These are phyloP conservation scores for Aspergillus pseudonomiae DNA, from an alignment of 2,329 filamentous ascomycete species.

Conservation along the genomic window DNA sequence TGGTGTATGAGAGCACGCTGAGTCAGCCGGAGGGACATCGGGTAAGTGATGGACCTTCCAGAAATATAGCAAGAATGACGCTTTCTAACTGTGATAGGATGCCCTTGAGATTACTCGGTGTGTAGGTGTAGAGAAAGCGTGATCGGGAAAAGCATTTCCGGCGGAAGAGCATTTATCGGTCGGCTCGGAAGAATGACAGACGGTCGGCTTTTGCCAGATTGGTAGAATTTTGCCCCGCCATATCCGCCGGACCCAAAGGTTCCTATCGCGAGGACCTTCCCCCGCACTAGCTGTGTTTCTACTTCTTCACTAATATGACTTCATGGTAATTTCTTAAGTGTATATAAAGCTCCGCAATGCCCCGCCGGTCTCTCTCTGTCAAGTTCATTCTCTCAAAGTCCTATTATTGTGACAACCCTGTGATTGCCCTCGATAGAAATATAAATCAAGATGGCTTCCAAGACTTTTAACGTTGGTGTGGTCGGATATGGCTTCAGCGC, in stretches of 20 bases:
- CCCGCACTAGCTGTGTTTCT: conserved; percentile 25
- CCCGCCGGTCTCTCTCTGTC: background rate
- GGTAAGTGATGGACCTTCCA: conserved; percentile 23
- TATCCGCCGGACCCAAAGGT: conserved; percentile 38
- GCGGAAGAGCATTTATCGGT: conserved; percentile 4
- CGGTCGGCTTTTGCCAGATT: conserved; percentile 57
- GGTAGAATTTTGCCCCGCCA: conserved; percentile 24
- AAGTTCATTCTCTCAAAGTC: conserved; percentile 24
- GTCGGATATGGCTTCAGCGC: conserved; percentile 67
- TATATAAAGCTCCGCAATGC: conserved; percentile 10
- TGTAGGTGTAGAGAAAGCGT: conserved; percentile 26
- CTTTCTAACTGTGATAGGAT: conserved; percentile 25
- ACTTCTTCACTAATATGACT: background rate
- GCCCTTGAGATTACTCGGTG: conserved; percentile 37
- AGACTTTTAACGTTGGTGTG: conserved; percentile 59
- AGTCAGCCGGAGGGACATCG: conserved; percentile 31
- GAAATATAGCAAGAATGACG: background rate
- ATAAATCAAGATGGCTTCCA: conserved; percentile 40
- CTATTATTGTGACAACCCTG: background rate
- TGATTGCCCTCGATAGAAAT: background rate
- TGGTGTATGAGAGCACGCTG: conserved; percentile 64
- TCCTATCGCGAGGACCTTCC: conserved; percentile 42
- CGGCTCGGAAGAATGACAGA: conserved; percentile 31
- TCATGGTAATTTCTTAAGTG: background rate
- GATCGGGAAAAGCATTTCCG: conserved; percentile 3